A percentile compares a stretch with the other conserved stretches of the same genome.
Evolutionary conservation across 306 rosid genomes (phyloP).

Genomic region (Gastrolobium bilobum): DNA sequence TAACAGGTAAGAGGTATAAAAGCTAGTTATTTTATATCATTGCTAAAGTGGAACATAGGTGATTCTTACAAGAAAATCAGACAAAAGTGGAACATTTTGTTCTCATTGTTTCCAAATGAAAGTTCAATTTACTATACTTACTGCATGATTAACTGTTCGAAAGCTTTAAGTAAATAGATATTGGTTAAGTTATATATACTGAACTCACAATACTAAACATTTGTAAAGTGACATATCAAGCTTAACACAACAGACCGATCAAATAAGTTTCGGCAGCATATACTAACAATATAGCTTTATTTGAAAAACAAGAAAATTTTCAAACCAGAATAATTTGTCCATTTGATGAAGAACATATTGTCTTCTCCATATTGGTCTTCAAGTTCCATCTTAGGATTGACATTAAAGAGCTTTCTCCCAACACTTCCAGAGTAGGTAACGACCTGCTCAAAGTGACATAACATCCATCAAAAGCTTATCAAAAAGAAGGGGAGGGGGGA

Average conservation of each 20-base stretch:
- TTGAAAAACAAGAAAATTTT: constrained; percentile 45
- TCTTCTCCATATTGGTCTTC: constrained; percentile 72
- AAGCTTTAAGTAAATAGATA: constrained; percentile 32
- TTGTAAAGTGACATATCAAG: constrained; percentile 15
- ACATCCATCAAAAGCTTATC: constrained; percentile 27
- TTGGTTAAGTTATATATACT: constrained; percentile 18
- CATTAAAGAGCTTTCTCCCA: constrained; percentile 70
- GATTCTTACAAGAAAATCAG: constrained; percentile 13
- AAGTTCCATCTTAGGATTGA: constrained; percentile 83
- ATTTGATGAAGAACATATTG: constrained; percentile 70
- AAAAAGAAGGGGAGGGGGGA: background rate
- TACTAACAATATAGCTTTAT: constrained; percentile 33
- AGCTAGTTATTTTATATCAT: constrained; percentile 3
- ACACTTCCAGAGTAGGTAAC: constrained; percentile 76
- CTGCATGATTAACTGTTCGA: constrained; percentile 15
- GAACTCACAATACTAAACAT: constrained; percentile 30
- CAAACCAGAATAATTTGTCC: constrained; percentile 88
- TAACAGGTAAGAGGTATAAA: background rate
- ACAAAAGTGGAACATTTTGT: constrained; percentile 2
- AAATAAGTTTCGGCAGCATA: constrained; percentile 28
- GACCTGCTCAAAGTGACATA: constrained; percentile 66
- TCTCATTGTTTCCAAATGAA: constrained; percentile 37
- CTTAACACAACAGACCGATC: constrained; percentile 35
- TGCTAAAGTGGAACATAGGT: background rate
- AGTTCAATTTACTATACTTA: constrained; percentile 33